Evolutionary conservation across 106 monocot genomes (phyloP), one percentile per base, ranked within the genome.

Genomic region (Ottelia alismoides): DNA sequence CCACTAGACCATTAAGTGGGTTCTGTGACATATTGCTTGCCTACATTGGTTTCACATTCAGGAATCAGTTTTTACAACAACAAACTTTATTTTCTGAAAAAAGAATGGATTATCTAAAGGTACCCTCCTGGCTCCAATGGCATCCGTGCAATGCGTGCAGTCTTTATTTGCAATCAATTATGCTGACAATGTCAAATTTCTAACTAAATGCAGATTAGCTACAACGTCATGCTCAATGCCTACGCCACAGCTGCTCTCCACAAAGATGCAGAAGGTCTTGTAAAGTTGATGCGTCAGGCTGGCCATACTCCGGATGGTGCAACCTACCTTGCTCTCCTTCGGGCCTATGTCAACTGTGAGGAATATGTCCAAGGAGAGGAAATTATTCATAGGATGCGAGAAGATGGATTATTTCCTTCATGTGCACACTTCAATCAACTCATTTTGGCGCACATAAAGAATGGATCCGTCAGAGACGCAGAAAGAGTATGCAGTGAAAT

Each of bases 201-300:
- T 43, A 43, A 6, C 6, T 43, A 16, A 47, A 31, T 82, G 73
- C 83, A 98, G 96, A 89, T 98, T 12, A 74, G 81, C 66, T 89
- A 82, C 70, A 79, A 98, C 57, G 67, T 76, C 26, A 98, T 98
- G 82, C 72, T 98, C 49, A 89, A 89, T 60, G 89, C 61, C 24
- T 89, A 77, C 49, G 85, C 89, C 53, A 77, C 74, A 52, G 68
- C 69, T 30, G 96, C 79, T 29, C 70, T 71, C n/a, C 48, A 71
- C 44, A 2, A 48, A 19, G 76, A 89, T 72, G 89, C 82, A 5
- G 70, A 76, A 14, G 49, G 56, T 64, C 60, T 89, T 51, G 64
- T 98, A 35, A 11, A 72, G 22, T 74, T 73, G n/a, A 89, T 98
- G 96, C 71, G 52, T 47, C 56, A 31, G 18, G 64, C 71, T 32